Conservation (phyloP, 73 alveolate species). For the Durusdinium trenchii region DNA sequence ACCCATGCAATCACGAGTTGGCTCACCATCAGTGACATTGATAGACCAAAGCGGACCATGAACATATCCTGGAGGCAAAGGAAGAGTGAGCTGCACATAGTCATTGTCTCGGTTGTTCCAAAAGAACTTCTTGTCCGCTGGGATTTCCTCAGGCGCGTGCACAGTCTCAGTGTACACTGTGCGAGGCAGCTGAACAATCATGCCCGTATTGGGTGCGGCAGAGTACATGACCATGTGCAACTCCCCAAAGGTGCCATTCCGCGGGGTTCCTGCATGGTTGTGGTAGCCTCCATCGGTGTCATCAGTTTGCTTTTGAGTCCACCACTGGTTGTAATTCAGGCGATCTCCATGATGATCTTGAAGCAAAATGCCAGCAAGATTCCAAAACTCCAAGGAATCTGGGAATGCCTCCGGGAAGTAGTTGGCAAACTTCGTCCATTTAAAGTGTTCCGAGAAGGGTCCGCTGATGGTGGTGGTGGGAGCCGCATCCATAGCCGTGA, state of each 20-base stretch:
- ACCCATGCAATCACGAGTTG: background rate
- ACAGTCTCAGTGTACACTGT: background rate
- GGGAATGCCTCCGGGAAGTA: background rate
- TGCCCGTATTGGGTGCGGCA: background rate
- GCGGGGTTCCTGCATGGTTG: background rate
- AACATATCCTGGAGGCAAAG: background rate
- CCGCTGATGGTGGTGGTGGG: background rate
- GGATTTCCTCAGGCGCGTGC: background rate
- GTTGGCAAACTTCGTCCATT: background rate
- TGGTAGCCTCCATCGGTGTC: background rate
- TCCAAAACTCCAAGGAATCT: background rate
- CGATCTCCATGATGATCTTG: background rate
- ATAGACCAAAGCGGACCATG: background rate
- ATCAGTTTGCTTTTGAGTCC: background rate
- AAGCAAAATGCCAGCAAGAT: background rate
- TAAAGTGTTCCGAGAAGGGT: background rate
- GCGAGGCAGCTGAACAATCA: background rate
- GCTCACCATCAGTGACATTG: background rate
- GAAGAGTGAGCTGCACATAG: background rate
- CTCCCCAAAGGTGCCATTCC: background rate
- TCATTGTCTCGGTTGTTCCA: background rate
- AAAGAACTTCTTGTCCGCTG: background rate
- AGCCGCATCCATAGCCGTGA: background rate
- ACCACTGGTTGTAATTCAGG: background rate
- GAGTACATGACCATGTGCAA: slow-evolving; percentile 5